Evolutionary conservation across 1,139 yeast species (phyloP), one percentile per base, ranked within the genome.

Genomic region (Kodamaea ohmeri): DNA sequence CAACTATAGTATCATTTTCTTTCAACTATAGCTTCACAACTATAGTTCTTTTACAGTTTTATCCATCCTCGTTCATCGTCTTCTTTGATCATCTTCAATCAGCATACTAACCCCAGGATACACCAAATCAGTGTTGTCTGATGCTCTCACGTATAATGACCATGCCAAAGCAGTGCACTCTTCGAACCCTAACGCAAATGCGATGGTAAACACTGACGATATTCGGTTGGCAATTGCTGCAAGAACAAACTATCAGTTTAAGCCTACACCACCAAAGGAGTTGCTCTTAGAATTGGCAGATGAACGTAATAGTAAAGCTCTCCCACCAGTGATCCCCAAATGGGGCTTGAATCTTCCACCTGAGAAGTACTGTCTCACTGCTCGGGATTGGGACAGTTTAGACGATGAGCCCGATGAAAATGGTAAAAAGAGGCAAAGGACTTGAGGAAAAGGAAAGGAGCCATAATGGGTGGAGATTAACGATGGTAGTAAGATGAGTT

Each of bases 341-440:
- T 90, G 92, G 83, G 98, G 98, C 16, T 73, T 92, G 40, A 78
- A 97, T 46, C 70, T 94, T 40, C 99, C 99, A 3, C 98, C 98
- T 7, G 98, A 92, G 66, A 92, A 90, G 74, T 90, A 89, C 65
- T 92, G 97, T 61, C 65, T 92, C 40, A 89, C 96, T 0, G 89
- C 88, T 2, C 75, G 76, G 47, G 92, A 86, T 49, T 83, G 89
- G 82, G 81, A 78, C 37, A 58, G 39, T 29, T 48, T 65, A 38
- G 66, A 60, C 29, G 71, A 65, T 16, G 72, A 65, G 36, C 55
- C 56, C 5, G 61, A 54, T 20, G 66, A 59, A 27, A 57, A 51
- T 20, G 55, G 48, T 5, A 40, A 17, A 16, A 33, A 33, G 31
- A 33, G 25, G 30, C 30, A 25, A 25, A 33, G 17, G 25, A 33